Conservation (phyloP, 1,284 basidiomycete genomes). For the Pseudozyma thailandica region DNA sequence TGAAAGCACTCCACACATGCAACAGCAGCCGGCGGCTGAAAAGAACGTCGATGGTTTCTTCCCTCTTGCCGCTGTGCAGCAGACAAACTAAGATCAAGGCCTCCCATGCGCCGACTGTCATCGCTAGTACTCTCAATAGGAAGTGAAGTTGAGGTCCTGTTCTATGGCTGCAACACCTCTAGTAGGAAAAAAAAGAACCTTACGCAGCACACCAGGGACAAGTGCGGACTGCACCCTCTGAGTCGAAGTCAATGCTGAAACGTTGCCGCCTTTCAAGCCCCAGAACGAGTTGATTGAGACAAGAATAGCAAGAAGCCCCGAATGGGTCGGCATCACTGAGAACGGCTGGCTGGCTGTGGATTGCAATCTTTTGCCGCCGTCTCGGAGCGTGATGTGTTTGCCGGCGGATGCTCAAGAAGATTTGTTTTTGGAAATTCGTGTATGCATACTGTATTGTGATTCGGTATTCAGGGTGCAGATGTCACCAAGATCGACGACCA, state of each 20-base stretch:
- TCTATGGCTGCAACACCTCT: too few species aligned
- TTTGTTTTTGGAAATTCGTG: neutral
- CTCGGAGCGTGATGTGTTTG: neutral
- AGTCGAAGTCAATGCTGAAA: neutral
- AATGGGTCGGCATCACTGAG: conserved; percentile 1
- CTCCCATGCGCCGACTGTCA: too few species aligned
- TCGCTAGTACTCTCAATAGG: too few species aligned
- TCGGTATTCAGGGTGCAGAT: conserved; percentile 10
- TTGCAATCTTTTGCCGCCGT: neutral
- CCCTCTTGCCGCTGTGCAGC: too few species aligned
- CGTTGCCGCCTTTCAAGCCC: neutral
- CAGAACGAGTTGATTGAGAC: neutral
- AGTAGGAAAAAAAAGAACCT: neutral
- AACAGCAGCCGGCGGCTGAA: too few species aligned
- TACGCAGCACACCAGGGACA: too few species aligned
- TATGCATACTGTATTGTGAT: neutral
- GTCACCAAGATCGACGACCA: neutral
- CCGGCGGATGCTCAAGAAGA: neutral
- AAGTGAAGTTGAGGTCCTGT: too few species aligned
- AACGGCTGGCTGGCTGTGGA: conserved; percentile 4
- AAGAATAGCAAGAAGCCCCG: conserved; percentile 1
- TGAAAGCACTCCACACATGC: too few species aligned
- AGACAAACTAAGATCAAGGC: too few species aligned
- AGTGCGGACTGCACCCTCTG: too few species aligned
- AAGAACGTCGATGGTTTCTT: too few species aligned